A percentile compares a stretch with the other conserved stretches of the same genome.
phyloP scores from a whole-genome alignment of 2,329 filamentous ascomycete species.

The Botrytis galanthina region DNA sequence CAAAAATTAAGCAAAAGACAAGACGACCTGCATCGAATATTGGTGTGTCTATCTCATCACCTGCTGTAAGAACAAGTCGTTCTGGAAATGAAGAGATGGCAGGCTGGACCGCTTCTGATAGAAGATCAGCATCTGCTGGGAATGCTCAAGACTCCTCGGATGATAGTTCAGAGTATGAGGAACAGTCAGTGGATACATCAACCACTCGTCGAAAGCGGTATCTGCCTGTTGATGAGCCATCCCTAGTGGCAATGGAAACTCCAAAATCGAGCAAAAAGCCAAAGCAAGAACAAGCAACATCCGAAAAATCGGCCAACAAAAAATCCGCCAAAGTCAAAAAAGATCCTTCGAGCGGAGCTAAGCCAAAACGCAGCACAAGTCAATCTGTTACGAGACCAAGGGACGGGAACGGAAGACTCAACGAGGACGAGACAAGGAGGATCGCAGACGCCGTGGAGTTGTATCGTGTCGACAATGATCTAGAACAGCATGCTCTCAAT shows the following conservation, averaged over 20 bases:
- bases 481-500: conserved; percentile 50
- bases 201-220: conserved; percentile 16
- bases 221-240: conserved; percentile 19
- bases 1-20: background rate
- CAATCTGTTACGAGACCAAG: background rate
- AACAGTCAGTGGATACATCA: background rate
- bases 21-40: background rate
- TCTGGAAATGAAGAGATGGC: conserved; percentile 8
- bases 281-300: background rate
- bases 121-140: background rate
- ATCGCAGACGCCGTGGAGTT: conserved; percentile 39
- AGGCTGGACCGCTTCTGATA: background rate
- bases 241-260: background rate
- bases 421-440: conserved; percentile 5
- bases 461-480: conserved; percentile 45
- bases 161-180: background rate
- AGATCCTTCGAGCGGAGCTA: background rate
- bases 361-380: conserved; percentile 5
- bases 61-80: conserved; percentile 11
- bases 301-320: background rate
- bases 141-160: background rate
- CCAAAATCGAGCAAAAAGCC: background rate
- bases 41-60: background rate
- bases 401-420: conserved; percentile 4
- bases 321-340: background rate